Evolutionary conservation across 306 rosid genomes (phyloP), one percentile per base, ranked within the genome.

Genomic region (Psophocarpus tetragonolobus): DNA sequence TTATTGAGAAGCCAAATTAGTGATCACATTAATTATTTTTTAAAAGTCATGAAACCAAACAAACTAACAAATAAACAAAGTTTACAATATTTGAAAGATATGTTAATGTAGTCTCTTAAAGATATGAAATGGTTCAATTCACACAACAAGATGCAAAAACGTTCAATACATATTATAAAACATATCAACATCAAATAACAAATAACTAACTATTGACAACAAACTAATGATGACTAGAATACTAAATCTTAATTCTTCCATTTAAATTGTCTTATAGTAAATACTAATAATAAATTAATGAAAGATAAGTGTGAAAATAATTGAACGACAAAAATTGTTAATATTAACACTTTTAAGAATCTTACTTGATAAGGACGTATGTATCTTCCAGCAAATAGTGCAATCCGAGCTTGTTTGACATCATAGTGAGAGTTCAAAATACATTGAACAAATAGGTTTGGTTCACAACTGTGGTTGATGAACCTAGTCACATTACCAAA

Each of bases 401-500:
- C 71, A 4, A 70, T 4, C 11, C 82, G 71, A 70, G 82, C 77
- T 70, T 15, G 65, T n/a, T 24, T 44, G 45, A 61, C 8, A 0
- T 50, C 60, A 10, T 6, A 20, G 41, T 45, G 30, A 4, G 41
- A 13, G 42, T 62, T 60, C 3, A 68, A 33, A 47, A 70, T 8
- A 2, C 83, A 35, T 2, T 70, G 78, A 0, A 79, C 64, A 61
- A 71, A 79, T 1, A 79, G 71, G 56, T 71, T 79, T 10, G 83
- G 83, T 11, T 33, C 33, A 61, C 83, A 79, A 23, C 77, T 64
- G 18, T 79, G 77, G 32, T 79, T 79, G 44, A 79, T 71, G 8
- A 79, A 47, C 8, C 77, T 70, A 8, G 56, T 9, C 38, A 79
- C 77, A 35, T 79, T 79, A 7, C 83, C 77, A n/a, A 10, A 60